A percentile compares a stretch with the other conserved stretches of the same genome.
These are phyloP conservation scores for Avicennia marina DNA, from an alignment of 257 asterid genomes.

Conservation along the genomic window DNA sequence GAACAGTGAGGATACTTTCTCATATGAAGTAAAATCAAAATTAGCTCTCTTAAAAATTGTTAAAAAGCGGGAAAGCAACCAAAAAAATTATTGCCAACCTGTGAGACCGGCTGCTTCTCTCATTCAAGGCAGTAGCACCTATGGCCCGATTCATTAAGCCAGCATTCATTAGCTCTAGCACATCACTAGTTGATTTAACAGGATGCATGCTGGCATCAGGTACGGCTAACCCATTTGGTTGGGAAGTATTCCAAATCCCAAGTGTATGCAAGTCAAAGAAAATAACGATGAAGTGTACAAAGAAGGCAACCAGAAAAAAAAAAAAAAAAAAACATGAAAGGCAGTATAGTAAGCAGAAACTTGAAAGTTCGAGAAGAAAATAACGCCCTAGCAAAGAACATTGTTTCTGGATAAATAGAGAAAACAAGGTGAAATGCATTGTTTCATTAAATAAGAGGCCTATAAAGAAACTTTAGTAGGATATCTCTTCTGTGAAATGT, in stretches of 20 bases:
- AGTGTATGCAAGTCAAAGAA: conserved; percentile 82
- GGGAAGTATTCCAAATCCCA: conserved; percentile 84
- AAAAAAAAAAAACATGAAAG: background rate
- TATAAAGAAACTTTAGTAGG: conserved; percentile 35
- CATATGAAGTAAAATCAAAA: conserved; percentile 15
- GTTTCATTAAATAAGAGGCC: too few species aligned
- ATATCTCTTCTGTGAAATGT: conserved; percentile 73
- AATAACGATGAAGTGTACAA: conserved; percentile 10
- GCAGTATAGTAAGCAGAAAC: too few species aligned
- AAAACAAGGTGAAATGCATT: too few species aligned
- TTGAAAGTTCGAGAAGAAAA: background rate
- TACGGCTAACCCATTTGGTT: conserved; percentile 90
- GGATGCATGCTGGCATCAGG: conserved; percentile 96
- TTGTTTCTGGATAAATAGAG: too few species aligned
- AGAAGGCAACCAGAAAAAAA: background rate
- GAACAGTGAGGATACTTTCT: conserved; percentile 79
- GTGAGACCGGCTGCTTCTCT: conserved; percentile 95
- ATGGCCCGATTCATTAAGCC: conserved; percentile 85
- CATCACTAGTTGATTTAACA: conserved; percentile 75
- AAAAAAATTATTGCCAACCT: conserved; percentile 38
- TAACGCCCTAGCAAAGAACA: too few species aligned
- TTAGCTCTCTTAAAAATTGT: conserved; percentile 10
- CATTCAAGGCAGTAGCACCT: conserved; percentile 89
- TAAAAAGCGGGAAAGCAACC: background rate
- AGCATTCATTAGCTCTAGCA: conserved; percentile 68